These are phyloP conservation scores for Stagonosporopsis chrysanthemi DNA, from an alignment of 2,329 filamentous ascomycete species.

Conservation along the genomic window DNA sequence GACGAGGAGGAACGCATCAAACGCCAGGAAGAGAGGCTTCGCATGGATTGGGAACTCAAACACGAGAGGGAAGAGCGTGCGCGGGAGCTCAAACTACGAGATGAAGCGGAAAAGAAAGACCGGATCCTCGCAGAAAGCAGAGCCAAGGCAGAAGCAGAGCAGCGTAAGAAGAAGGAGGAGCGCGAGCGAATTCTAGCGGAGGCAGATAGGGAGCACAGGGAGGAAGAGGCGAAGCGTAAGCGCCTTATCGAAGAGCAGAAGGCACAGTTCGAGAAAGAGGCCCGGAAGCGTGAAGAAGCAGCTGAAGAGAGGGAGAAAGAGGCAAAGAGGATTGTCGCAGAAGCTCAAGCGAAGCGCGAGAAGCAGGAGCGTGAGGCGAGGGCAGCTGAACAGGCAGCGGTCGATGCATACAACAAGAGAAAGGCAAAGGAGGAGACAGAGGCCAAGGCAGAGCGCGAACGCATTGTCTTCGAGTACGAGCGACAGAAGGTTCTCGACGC, in stretches of 20 bases:
- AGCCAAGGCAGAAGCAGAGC: constrained; percentile 50
- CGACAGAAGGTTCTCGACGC: constrained; percentile 47
- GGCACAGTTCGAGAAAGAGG: constrained; percentile 40
- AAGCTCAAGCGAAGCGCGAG: constrained; percentile 38
- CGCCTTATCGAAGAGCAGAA: constrained; percentile 45
- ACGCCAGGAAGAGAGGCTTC: constrained; percentile 12
- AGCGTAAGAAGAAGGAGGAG: constrained; percentile 44
- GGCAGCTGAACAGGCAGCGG: constrained; percentile 42
- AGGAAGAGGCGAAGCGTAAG: constrained; percentile 34
- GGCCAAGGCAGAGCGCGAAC: constrained; percentile 40
- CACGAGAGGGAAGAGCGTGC: constrained; percentile 43
- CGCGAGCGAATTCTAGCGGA: constrained; percentile 21
- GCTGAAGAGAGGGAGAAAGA: constrained; percentile 20
- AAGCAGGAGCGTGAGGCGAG: constrained; percentile 36
- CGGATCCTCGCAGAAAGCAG: constrained; percentile 48
- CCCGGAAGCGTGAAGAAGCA: constrained; percentile 32
- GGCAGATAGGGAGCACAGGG: constrained; percentile 21
- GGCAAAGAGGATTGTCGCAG: constrained; percentile 31
- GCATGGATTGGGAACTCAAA: constrained; percentile 28
- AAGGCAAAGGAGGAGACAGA: constrained; percentile 43
- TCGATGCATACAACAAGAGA: constrained; percentile 46
- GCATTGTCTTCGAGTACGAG: constrained; percentile 48
- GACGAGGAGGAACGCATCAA: constrained; percentile 27
- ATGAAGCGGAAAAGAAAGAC: constrained; percentile 51
- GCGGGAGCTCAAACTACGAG: constrained; percentile 47